Base-by-base conservation (phyloP, 352 stramenopile species). In the Globisporangium rhizosaccharum region DNA sequence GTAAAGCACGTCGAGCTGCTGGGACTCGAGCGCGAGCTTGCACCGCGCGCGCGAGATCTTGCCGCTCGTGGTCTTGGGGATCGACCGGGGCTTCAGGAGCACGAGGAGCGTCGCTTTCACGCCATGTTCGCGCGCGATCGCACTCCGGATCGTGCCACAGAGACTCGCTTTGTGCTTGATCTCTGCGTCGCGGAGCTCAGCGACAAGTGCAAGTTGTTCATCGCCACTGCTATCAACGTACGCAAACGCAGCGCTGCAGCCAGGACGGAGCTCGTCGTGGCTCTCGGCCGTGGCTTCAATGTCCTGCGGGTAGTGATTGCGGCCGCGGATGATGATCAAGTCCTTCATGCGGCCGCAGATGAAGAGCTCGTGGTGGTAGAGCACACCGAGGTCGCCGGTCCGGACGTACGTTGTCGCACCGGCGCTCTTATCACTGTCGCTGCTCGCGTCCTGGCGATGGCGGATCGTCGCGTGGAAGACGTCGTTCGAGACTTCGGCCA, bases 251-350 rank as follows among this genome's bases (percentile, higher is more conserved):
- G 95, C 96, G 36, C 85, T 96, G 66, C 96, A 99, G 25, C 97
- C 97, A 47, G 93, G 94, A n/a, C 96, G 87, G 18, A 97, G 61
- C 12, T 90, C 79, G 47, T 76, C 61, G 44, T 86, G 72, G 11
- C 56, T 67, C 74, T 98, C 95, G 1, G 91, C 94, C 10, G 90
- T 97, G 11, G 85, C 77, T 66, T 99, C 97, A 23, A 99, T 84
- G 68, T 99, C 98, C 72, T 99, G 96, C 8, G 98, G 98, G 68
- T 99, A 99, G 70, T 99, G 96, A 73, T 99, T 99, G 2, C 95
- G 78, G 9, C 98, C 98, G n/a, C 94, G 85, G 49, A 99, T 90
- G 72, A 99, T 99, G 56, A 99, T 96, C 23, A 99, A 71, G 70
- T 99, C 98, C 75, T 99, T 99, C 51, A 98, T 86, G 44, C 98